Conservation (phyloP, 345 rosid species). For the Salix koriyanagi region DNA sequence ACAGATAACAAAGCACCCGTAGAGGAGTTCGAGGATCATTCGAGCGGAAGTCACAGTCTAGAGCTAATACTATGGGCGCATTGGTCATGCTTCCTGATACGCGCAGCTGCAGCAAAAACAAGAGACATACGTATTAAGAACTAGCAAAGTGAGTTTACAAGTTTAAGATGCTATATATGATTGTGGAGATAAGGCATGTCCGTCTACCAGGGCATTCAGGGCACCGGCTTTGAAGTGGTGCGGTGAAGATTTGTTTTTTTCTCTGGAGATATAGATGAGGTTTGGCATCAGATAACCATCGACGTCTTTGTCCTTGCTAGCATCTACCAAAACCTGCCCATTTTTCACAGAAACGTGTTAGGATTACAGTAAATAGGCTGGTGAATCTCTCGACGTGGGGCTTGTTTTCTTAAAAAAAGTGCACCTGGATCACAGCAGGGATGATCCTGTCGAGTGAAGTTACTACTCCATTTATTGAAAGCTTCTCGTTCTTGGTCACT, state of each 20-base stretch:
- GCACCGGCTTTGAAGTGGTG: constrained; percentile 88
- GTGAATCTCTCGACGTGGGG: no score
- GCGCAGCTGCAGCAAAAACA: constrained; percentile 44
- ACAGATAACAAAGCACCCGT: constrained; percentile 51
- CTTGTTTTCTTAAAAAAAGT: no score
- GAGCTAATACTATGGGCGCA: constrained; percentile 56
- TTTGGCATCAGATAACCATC: constrained; percentile 44
- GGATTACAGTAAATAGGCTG: no score
- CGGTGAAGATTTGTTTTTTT: constrained; percentile 43
- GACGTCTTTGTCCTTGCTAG: constrained; percentile 35
- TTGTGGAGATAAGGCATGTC: neutral
- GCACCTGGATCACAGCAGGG: constrained; percentile 64
- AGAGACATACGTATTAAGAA: no score
- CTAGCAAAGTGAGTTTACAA: no score
- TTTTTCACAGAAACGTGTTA: neutral
- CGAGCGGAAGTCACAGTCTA: constrained; percentile 83
- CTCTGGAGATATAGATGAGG: constrained; percentile 60
- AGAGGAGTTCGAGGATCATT: constrained; percentile 55
- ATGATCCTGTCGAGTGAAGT: constrained; percentile 53
- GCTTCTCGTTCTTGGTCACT: neutral
- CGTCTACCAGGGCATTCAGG: constrained; percentile 53
- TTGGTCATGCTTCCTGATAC: constrained; percentile 70
- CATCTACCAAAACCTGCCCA: constrained; percentile 46
- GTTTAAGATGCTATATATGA: neutral
- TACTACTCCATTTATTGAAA: constrained; percentile 35